phyloP scores from a whole-genome alignment of 108 stramenopile genomes.

The Bacterosira constricta region DNA sequence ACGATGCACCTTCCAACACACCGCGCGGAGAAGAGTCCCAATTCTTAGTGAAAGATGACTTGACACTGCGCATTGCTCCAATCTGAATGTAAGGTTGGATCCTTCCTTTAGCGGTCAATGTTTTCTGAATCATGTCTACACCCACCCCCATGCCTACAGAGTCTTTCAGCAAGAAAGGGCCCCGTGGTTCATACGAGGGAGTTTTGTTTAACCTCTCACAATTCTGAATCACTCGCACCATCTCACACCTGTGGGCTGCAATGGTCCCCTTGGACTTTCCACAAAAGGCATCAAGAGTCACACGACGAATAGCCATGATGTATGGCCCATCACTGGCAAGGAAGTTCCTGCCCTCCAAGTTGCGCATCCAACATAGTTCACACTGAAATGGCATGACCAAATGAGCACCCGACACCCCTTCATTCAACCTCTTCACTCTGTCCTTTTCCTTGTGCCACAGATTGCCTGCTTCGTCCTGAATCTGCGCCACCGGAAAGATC shows the following conservation, averaged over 20 bases:
- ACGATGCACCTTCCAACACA: conserved; percentile 2
- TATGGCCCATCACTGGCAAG: no score
- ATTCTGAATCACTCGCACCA: background rate
- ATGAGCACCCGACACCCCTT: conserved; percentile 23
- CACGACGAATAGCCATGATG: background rate
- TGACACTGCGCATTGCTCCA: background rate
- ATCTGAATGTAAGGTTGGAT: conserved; percentile 9
- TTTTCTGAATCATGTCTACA: conserved; percentile 11
- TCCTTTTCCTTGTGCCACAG: conserved; percentile 4
- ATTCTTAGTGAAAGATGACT: background rate
- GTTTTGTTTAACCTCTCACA: background rate
- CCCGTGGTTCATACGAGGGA: background rate
- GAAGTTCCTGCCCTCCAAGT: conserved; percentile 1
- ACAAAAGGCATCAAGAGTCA: conserved; percentile 12
- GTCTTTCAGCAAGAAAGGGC: conserved; percentile 3
- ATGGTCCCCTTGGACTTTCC: background rate
- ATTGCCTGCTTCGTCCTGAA: background rate
- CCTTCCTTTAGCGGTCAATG: background rate
- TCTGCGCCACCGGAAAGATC: background rate
- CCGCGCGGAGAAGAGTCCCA: conserved; percentile 18
- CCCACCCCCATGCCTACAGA: conserved; percentile 14
- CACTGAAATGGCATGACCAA: conserved; percentile 55
- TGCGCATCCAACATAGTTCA: conserved; percentile 52
- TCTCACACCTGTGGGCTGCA: background rate
- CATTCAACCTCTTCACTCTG: background rate